phyloP scores from a whole-genome alignment of 2,329 filamentous ascomycete genomes.

The Penicillium palitans region DNA sequence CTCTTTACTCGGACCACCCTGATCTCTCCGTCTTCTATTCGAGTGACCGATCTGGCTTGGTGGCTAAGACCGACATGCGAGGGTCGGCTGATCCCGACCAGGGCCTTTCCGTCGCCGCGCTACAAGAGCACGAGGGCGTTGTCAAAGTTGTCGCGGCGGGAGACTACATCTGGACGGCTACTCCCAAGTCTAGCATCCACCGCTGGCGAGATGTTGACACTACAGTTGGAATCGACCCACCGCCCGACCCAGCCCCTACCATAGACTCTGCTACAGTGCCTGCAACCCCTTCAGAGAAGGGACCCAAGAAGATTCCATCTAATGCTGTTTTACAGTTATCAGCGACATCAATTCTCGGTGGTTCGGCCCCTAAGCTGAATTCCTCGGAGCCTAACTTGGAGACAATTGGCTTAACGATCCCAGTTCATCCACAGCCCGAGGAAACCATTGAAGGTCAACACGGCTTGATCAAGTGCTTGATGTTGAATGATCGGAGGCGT shows the following conservation, averaged over 20 bases:
- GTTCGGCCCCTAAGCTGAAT: slow-evolving; percentile 50
- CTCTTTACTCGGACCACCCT: slow-evolving; percentile 84
- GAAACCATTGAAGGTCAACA: slow-evolving; percentile 94
- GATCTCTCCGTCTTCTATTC: slow-evolving; percentile 90
- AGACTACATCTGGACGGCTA: slow-evolving; percentile 86
- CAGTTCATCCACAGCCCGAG: slow-evolving; percentile 67
- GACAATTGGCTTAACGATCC: slow-evolving; percentile 54
- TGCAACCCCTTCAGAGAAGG: slow-evolving; percentile 16
- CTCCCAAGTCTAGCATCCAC: slow-evolving; percentile 87
- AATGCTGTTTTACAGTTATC: slow-evolving; percentile 80
- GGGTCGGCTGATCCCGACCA: slow-evolving; percentile 76
- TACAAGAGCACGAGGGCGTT: slow-evolving; percentile 79
- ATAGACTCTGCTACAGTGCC: slow-evolving; percentile 35
- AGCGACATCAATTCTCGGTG: slow-evolving; percentile 73
- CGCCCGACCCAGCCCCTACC: slow-evolving; percentile 45
- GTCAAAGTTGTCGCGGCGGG: slow-evolving; percentile 62
- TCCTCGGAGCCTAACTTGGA: slow-evolving; percentile 56
- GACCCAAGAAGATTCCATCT: slow-evolving; percentile 65
- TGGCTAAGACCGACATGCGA: slow-evolving; percentile 94
- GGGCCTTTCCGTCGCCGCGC: slow-evolving; percentile 83
- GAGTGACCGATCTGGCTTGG: slow-evolving; percentile 82
- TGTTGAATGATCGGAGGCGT: slow-evolving; percentile 85
- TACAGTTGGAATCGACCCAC: slow-evolving; percentile 62
- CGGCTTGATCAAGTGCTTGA: slow-evolving; percentile 86
- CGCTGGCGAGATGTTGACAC: slow-evolving; percentile 87